A percentile compares a stretch with the other conserved stretches of the same genome.
phyloP scores from a whole-genome alignment of 495 filamentous ascomycete genomes.

The Penicillium samsonianum region DNA sequence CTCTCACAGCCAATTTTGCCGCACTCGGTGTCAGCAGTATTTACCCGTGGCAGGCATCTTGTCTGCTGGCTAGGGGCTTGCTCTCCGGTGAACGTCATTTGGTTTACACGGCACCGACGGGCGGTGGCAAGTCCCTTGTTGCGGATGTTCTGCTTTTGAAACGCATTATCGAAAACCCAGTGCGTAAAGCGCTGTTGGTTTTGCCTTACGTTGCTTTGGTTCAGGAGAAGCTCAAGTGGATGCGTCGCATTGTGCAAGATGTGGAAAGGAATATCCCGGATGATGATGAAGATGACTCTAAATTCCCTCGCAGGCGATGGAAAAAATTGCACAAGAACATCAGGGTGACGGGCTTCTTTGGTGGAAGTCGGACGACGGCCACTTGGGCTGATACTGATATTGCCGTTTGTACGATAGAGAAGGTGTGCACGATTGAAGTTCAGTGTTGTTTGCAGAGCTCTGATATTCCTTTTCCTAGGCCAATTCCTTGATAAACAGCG shows the following conservation, averaged over 20 bases:
- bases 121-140: slow-evolving; percentile 78
- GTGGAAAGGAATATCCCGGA: slow-evolving; percentile 52
- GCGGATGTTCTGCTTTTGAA: slow-evolving; percentile 77
- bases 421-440: slow-evolving; percentile 50
- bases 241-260: slow-evolving; percentile 66
- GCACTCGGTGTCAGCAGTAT: slow-evolving; percentile 65
- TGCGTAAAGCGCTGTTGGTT: slow-evolving; percentile 73
- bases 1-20: slow-evolving; percentile 65
- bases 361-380: slow-evolving; percentile 63
- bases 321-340: slow-evolving; percentile 44
- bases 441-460: not conserved
- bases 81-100: slow-evolving; percentile 67
- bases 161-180: slow-evolving; percentile 63
- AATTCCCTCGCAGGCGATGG: slow-evolving; percentile 34
- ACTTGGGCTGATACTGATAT: slow-evolving; percentile 78
- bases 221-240: slow-evolving; percentile 79
- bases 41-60: slow-evolving; percentile 84
- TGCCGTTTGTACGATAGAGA: slow-evolving; percentile 81
- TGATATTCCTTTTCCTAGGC: slow-evolving; percentile 52
- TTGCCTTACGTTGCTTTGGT: slow-evolving; percentile 82
- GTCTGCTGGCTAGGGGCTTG: slow-evolving; percentile 67
- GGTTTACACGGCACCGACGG: slow-evolving; percentile 83
- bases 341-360: slow-evolving; percentile 72
- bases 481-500: slow-evolving; percentile 73
- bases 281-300: slow-evolving; percentile 23